A percentile compares a stretch with the other conserved stretches of the same genome.
Evolutionary conservation across 2,329 filamentous ascomycete species (phyloP).

Genomic region (Sporothrix pseudoabietina): DNA sequence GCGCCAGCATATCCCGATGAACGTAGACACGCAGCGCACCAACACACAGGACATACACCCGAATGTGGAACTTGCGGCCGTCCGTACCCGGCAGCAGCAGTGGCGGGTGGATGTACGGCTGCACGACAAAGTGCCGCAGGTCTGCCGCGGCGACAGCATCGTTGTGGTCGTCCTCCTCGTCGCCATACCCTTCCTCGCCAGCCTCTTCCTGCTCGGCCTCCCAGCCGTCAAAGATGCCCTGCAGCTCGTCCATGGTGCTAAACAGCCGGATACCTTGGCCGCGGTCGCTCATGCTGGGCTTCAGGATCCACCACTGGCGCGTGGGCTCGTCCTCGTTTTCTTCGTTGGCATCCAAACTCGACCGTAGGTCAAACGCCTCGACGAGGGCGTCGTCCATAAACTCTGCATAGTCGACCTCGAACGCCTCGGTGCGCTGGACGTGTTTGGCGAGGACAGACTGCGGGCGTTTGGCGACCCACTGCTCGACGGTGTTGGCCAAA

Average conservation of each 20-base stretch:
- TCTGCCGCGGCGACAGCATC: conserved; percentile 79
- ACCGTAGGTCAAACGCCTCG: conserved; percentile 84
- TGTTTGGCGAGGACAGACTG: conserved; percentile 67
- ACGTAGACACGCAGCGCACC: conserved; percentile 81
- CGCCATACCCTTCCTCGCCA: conserved; percentile 67
- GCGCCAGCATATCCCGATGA: conserved; percentile 86
- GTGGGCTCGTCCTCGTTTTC: conserved; percentile 39
- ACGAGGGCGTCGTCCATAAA: conserved; percentile 92
- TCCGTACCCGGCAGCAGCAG: conserved; percentile 67
- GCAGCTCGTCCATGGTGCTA: conserved; percentile 79
- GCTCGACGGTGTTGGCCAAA: conserved; percentile 76
- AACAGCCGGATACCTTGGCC: conserved; percentile 93
- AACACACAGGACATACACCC: conserved; percentile 83
- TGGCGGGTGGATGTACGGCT: conserved; percentile 90
- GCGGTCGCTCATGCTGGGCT: conserved; percentile 95
- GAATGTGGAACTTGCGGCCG: conserved; percentile 87
- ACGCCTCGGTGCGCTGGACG: conserved; percentile 77
- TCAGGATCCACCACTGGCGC: conserved; percentile 94
- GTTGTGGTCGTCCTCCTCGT: conserved; percentile 48
- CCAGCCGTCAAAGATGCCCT: conserved; percentile 88
- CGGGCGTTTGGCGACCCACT: conserved; percentile 85
- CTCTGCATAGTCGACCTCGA: conserved; percentile 95
- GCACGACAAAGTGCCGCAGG: conserved; percentile 91
- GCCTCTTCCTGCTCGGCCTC: conserved; percentile 58
- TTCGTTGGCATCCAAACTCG: conserved; percentile 70